Percentiles rank a stretch among this genome's conserved stretches.
phyloP scores from a whole-genome alignment of 371 early-diverging fungal genomes.

The Mortierella sp. region DNA sequence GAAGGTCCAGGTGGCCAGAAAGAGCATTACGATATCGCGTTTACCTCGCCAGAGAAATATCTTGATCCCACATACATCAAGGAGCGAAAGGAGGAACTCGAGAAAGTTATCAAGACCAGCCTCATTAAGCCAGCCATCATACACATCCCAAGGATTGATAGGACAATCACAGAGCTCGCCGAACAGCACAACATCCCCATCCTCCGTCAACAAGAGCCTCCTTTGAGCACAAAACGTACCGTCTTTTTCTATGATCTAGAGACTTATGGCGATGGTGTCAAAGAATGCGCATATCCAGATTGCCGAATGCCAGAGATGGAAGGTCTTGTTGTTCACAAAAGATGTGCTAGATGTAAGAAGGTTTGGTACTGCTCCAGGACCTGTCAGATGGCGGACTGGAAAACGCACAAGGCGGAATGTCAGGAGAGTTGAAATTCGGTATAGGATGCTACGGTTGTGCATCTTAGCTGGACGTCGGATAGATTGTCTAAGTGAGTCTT shows the following conservation, averaged over 20 bases:
- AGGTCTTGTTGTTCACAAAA: neutral
- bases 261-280: neutral
- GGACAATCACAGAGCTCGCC: neutral
- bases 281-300: constrained; percentile 10
- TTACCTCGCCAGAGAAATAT: neutral
- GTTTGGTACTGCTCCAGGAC: constrained; percentile 1
- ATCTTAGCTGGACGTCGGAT: too few relatives aligned
- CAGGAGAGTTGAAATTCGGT: too few relatives aligned
- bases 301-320: constrained; percentile 2
- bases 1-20: too few relatives aligned
- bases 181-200: neutral
- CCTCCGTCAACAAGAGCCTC: neutral
- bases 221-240: neutral
- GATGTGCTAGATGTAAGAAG: constrained; percentile 6
- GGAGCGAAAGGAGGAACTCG: neutral
- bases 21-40: neutral
- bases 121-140: neutral
- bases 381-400: constrained; percentile 15
- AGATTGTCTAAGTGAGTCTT: too few relatives aligned
- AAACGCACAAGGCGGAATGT: constrained; percentile 2
- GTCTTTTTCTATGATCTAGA: neutral
- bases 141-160: constrained; percentile 9
- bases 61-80: constrained; percentile 4
- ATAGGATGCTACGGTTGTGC: too few relatives aligned
- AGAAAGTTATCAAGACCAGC: neutral